A percentile compares a stretch with the other conserved stretches of the same genome.
These are phyloP conservation scores for Coniochaeta sp. DNA, from an alignment of 2,329 filamentous ascomycete species.

Conservation along the genomic window DNA sequence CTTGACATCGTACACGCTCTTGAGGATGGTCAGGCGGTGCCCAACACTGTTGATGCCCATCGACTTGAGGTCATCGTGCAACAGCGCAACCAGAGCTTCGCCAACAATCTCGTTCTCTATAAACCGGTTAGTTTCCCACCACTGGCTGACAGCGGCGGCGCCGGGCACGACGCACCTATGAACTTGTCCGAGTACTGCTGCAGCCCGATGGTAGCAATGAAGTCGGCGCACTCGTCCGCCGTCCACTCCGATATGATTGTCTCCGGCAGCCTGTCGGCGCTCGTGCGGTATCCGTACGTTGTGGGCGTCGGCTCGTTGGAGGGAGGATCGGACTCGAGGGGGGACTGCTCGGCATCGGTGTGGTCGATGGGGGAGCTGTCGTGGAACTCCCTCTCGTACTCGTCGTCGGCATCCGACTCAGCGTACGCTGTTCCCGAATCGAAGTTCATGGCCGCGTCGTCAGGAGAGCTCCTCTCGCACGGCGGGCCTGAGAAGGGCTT, in stretches of 20 bases:
- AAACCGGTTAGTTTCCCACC: not conserved
- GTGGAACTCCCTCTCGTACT: slow-evolving; percentile 68
- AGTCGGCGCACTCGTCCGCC: slow-evolving; percentile 84
- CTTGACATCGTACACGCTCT: slow-evolving; percentile 94
- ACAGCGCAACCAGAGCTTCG: slow-evolving; percentile 79
- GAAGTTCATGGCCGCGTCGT: slow-evolving; percentile 16
- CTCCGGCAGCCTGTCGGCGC: slow-evolving; percentile 61
- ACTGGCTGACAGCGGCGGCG: not conserved
- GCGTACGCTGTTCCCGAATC: slow-evolving; percentile 58
- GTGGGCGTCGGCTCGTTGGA: slow-evolving; percentile 73
- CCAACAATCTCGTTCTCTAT: slow-evolving; percentile 90
- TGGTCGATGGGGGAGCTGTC: slow-evolving; percentile 60
- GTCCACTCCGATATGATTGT: slow-evolving; percentile 76
- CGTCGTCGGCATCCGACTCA: slow-evolving; percentile 76
- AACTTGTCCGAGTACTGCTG: slow-evolving; percentile 78
- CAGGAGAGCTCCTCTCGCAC: not conserved
- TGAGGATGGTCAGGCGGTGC: slow-evolving; percentile 88
- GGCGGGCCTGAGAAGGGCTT: not conserved
- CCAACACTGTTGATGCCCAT: slow-evolving; percentile 92
- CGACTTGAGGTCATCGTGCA: slow-evolving; percentile 89
- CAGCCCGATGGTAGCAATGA: slow-evolving; percentile 71
- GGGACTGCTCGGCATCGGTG: slow-evolving; percentile 61
- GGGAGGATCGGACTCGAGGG: slow-evolving; percentile 64
- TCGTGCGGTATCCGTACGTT: slow-evolving; percentile 62
- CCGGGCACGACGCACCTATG: slow-evolving; percentile 59